phyloP scores from a whole-genome alignment of 2,329 filamentous ascomycete species.

The Cercospora beticola region DNA sequence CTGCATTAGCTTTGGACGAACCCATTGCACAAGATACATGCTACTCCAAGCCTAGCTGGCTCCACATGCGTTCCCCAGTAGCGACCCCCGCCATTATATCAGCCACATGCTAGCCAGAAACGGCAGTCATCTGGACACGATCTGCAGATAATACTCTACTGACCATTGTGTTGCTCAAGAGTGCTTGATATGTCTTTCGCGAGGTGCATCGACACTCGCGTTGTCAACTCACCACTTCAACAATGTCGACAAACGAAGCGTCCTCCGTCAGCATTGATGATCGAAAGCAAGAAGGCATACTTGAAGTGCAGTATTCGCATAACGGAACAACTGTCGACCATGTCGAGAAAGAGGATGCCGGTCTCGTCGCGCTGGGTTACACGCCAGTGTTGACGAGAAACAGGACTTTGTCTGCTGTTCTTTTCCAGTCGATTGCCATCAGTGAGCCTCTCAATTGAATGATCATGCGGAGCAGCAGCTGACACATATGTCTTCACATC shows the following conservation, averaged over 20 bases:
- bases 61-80: not conserved
- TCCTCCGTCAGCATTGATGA: not conserved
- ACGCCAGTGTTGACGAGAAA: slow-evolving; percentile 58
- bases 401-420: slow-evolving; percentile 58
- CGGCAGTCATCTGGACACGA: not conserved
- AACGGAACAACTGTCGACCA: not conserved
- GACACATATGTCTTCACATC: not conserved
- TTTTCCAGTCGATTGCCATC: slow-evolving; percentile 62
- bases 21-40: not conserved
- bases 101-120: not conserved
- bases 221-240: not conserved
- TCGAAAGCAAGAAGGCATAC: not conserved
- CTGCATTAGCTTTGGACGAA: not conserved
- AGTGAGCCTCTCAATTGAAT: not conserved
- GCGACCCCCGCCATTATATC: not conserved
- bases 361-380: slow-evolving; percentile 50
- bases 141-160: not conserved
- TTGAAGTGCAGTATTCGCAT: not conserved
- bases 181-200: not conserved
- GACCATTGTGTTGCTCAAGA: not conserved
- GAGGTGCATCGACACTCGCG: not conserved
- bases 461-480: slow-evolving; percentile 25
- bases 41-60: not conserved
- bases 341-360: not conserved
- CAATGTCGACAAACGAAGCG: not conserved